A percentile compares a stretch with the other conserved stretches of the same genome.
phyloP scores from a whole-genome alignment of 345 rosid genomes.

The Fremontodendron californicum region DNA sequence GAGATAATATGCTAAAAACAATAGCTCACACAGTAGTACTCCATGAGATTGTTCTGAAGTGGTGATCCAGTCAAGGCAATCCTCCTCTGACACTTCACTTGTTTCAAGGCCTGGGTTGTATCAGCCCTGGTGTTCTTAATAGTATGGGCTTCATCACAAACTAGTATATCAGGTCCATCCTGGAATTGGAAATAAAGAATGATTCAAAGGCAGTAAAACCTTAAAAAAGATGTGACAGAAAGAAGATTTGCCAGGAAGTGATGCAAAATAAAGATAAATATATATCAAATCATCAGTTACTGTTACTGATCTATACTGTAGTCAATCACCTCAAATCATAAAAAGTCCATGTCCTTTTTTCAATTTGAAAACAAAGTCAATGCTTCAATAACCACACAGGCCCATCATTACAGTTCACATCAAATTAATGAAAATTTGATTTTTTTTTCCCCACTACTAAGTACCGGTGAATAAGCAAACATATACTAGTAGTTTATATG shows the following conservation, averaged over 20 bases:
- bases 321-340: not conserved
- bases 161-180: slow-evolving; percentile 99
- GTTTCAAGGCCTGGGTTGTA: slow-evolving; percentile 96
- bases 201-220: not conserved
- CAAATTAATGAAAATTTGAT: too few relatives aligned
- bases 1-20: slow-evolving; percentile 1
- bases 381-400: not conserved
- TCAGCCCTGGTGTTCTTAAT: slow-evolving; percentile 97
- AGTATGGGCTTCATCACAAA: slow-evolving; percentile 97
- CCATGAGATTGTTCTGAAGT: slow-evolving; percentile 99
- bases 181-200: slow-evolving; percentile 33
- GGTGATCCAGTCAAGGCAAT: slow-evolving; percentile 99
- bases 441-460: too few relatives aligned
- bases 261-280: not conserved
- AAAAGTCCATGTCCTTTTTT: not conserved
- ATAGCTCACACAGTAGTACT: slow-evolving; percentile 90
- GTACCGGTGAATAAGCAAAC: not conserved
- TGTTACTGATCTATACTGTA: too few relatives aligned
- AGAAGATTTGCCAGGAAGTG: not conserved
- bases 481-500: not conserved
- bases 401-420: not conserved
- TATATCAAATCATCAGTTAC: not conserved
- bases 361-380: not conserved
- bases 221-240: slow-evolving; percentile 10
- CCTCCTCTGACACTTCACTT: slow-evolving; percentile 94